phyloP scores from a whole-genome alignment of 768 basidiomycete species.

The Kockovaella imperatae region DNA sequence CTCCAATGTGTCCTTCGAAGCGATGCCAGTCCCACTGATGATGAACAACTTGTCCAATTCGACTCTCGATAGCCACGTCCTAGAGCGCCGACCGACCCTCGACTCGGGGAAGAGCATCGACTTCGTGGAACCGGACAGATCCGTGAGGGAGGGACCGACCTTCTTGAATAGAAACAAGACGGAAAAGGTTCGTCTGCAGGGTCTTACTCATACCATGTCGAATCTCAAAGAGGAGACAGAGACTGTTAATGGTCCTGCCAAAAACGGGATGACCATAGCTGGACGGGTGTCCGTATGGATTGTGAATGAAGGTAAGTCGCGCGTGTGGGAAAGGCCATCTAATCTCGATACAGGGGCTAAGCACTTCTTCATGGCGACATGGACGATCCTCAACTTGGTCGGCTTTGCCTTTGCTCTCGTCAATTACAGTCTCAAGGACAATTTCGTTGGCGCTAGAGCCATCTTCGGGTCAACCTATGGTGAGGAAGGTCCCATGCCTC shows the following conservation, averaged over 20 bases:
- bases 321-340: background rate
- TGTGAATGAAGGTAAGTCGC: constrained; percentile 70
- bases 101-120: too few species aligned
- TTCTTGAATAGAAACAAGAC: constrained; percentile 77
- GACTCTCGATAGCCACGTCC: too few species aligned
- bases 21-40: too few species aligned
- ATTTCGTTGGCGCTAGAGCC: constrained; percentile 57
- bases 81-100: too few species aligned
- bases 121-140: constrained; percentile 5
- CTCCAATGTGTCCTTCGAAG: too few species aligned
- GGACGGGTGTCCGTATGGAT: constrained; percentile 68
- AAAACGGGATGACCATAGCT: constrained; percentile 43
- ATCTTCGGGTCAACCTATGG: constrained; percentile 71
- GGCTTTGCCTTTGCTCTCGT: constrained; percentile 65
- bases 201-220: constrained; percentile 61
- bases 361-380: constrained; percentile 68
- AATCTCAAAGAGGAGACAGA: constrained; percentile 20
- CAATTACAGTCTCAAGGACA: constrained; percentile 51
- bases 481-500: constrained; percentile 51
- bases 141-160: constrained; percentile 43
- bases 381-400: constrained; percentile 71
- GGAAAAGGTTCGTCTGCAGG: constrained; percentile 74
- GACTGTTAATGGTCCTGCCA: too few species aligned
- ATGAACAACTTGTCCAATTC: too few species aligned
- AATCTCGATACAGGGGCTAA: constrained; percentile 47